Conservation (phyloP, 2,329 filamentous ascomycete genomes). For the Cryphonectria japonica region DNA sequence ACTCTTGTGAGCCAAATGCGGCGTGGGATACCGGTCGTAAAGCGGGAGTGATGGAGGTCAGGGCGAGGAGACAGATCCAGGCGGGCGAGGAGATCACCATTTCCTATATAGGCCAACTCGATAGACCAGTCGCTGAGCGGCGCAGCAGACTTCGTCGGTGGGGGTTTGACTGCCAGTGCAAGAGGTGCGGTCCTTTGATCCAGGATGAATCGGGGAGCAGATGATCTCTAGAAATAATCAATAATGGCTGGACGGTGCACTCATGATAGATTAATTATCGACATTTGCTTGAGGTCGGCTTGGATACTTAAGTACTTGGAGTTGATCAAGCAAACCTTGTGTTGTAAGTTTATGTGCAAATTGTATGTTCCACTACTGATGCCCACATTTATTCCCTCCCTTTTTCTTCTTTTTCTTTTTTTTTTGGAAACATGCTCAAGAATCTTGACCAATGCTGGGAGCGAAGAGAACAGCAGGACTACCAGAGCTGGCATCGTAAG, state of each 20-base stretch:
- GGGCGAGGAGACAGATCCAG: slow-evolving; percentile 2
- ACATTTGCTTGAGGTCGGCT: not conserved
- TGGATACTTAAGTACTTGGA: not conserved
- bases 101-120: slow-evolving; percentile 5
- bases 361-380: not conserved
- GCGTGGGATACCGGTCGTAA: slow-evolving; percentile 8
- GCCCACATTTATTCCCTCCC: not conserved
- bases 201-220: not conserved
- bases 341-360: not conserved
- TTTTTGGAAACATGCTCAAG: not conserved
- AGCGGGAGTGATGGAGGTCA: slow-evolving; percentile 5
- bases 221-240: not conserved
- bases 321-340: not conserved
- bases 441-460: slow-evolving; percentile 14
- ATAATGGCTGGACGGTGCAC: not conserved
- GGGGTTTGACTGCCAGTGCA: slow-evolving; percentile 12
- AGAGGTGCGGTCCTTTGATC: slow-evolving; percentile 2
- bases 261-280: not conserved
- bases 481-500: slow-evolving; percentile 17
- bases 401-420: not conserved
- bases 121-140: not conserved
- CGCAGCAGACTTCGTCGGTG: slow-evolving; percentile 6
- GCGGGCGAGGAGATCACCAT: slow-evolving; percentile 16
- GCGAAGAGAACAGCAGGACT: slow-evolving; percentile 19
- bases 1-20: slow-evolving; percentile 18